Conservation (phyloP, 768 basidiomycete genomes). For the Hericium rajendrae region DNA sequence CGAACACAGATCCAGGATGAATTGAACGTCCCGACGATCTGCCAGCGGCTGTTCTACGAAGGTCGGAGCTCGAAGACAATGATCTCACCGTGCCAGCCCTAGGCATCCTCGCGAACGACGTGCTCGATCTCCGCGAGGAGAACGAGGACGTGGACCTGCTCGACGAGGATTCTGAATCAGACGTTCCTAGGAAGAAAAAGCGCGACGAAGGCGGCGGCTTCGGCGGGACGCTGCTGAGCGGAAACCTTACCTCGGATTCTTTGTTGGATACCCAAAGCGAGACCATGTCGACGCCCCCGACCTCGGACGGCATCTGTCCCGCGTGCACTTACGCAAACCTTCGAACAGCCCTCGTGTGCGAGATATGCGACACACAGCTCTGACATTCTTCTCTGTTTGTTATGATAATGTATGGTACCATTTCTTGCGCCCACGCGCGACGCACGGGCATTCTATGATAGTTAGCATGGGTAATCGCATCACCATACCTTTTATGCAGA, state of each 20-base stretch:
- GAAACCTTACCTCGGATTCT: constrained; percentile 24
- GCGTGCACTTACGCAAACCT: constrained; percentile 13
- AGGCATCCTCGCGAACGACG: constrained; percentile 48
- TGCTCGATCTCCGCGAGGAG: constrained; percentile 57
- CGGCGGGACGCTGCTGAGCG: constrained; percentile 60
- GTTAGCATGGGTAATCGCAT: background rate
- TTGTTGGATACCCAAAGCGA: constrained; percentile 11
- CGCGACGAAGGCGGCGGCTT: constrained; percentile 61
- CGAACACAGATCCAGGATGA: constrained; percentile 46
- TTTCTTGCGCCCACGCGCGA: no score
- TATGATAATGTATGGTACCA: background rate
- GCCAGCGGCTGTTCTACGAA: constrained; percentile 58
- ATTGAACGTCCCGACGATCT: constrained; percentile 63
- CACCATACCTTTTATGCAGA: background rate
- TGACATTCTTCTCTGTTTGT: background rate
- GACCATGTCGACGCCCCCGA: constrained; percentile 10
- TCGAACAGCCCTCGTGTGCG: constrained; percentile 14
- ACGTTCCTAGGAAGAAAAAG: constrained; percentile 29
- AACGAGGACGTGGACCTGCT: constrained; percentile 49
- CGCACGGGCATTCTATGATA: no score
- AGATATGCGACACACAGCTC: constrained; percentile 21
- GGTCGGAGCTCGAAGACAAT: constrained; percentile 60
- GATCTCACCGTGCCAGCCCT: constrained; percentile 39
- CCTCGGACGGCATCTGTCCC: constrained; percentile 6
- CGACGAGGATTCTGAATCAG: constrained; percentile 38